Evolutionary conservation across 306 rosid genomes (phyloP).

Genomic region (Vigna radiata): DNA sequence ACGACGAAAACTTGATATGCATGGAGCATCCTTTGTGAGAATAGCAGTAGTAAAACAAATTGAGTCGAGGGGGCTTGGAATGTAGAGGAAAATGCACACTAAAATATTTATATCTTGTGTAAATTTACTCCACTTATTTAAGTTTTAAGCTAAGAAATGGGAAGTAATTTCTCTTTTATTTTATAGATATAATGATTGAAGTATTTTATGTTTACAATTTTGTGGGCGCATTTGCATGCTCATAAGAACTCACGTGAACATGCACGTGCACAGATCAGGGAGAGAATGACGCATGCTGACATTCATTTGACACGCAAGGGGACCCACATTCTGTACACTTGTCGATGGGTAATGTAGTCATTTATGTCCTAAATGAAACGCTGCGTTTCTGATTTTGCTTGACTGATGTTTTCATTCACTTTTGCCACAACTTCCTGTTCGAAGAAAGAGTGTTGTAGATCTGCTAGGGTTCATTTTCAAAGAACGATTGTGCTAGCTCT

Average conservation of each 20-base stretch:
- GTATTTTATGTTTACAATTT: not conserved
- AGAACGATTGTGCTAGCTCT: no score
- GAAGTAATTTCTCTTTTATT: no score
- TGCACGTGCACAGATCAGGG: not conserved
- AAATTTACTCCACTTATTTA: not conserved
- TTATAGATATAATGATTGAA: not conserved
- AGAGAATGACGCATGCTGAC: not conserved
- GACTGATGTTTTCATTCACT: no score
- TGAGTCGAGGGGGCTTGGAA: conserved; percentile 5
- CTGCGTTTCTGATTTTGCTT: no score
- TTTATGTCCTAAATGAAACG: no score
- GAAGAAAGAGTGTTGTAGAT: no score
- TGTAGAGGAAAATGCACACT: conserved; percentile 34
- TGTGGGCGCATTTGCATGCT: not conserved
- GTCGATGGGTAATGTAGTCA: no score
- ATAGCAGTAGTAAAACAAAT: conserved; percentile 18
- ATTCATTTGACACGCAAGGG: no score
- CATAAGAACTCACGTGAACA: not conserved
- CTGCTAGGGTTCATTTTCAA: no score
- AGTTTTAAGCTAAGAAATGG: not conserved
- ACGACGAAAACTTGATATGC: conserved; percentile 1
- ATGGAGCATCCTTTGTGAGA: conserved; percentile 1
- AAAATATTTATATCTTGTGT: conserved; percentile 6
- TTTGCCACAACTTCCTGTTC: no score
- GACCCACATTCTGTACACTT: no score